A percentile compares a stretch with the other conserved stretches of the same genome.
Conservation (phyloP, 139 green algal genomes). For the Chlamydomonas eustigma region DNA sequence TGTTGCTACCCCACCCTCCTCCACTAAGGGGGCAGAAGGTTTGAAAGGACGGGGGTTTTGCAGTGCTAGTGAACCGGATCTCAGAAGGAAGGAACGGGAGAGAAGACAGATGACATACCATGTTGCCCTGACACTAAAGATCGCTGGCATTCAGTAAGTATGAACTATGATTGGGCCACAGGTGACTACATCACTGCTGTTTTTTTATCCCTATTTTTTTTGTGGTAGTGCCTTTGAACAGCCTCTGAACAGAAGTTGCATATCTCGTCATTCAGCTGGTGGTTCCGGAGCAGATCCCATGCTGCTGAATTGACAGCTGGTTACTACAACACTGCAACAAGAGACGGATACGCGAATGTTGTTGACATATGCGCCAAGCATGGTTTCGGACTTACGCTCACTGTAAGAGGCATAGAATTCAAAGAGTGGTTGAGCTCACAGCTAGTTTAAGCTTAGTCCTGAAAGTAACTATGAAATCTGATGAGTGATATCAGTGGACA, state of each 20-base stretch:
- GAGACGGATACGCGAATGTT: slow-evolving; percentile 78
- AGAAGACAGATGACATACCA: not conserved
- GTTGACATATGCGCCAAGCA: slow-evolving; percentile 64
- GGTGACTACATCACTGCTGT: not conserved
- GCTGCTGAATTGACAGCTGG: slow-evolving; percentile 93
- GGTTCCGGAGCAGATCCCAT: slow-evolving; percentile 81
- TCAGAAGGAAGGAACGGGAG: not conserved
- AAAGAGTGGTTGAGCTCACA: not conserved
- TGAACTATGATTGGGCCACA: slow-evolving; percentile 29
- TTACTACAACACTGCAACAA: slow-evolving; percentile 86
- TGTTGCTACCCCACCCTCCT: no score
- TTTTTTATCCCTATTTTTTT: no score
- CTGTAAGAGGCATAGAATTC: slow-evolving; percentile 22
- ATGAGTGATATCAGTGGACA: no score
- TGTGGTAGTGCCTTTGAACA: no score
- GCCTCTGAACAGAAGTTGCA: no score
- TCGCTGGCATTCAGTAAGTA: slow-evolving; percentile 98
- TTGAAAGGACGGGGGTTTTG: not conserved
- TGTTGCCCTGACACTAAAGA: slow-evolving; percentile 74
- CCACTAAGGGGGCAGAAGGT: no score
- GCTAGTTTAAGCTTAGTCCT: not conserved
- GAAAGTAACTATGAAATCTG: not conserved
- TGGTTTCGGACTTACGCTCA: slow-evolving; percentile 83
- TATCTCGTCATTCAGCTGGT: slow-evolving; percentile 59
- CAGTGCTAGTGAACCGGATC: not conserved